These are phyloP conservation scores for Melastoma malabathricum DNA, from an alignment of 345 rosid species.

Conservation along the genomic window DNA sequence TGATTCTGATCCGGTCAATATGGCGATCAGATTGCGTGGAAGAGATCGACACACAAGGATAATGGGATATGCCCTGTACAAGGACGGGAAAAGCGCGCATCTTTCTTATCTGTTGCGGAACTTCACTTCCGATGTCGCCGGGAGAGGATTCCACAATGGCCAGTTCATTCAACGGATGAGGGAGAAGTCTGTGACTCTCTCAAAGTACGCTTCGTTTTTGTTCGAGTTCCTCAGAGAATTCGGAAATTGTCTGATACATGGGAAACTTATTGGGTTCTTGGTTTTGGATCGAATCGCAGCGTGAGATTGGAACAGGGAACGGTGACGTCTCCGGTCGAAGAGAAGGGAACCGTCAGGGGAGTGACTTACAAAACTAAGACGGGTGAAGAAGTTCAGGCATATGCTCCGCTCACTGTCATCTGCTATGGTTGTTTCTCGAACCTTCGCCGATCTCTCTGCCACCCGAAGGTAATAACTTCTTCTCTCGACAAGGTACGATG, in stretches of 20 bases:
- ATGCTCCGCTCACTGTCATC: constrained; percentile 26
- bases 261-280: neutral
- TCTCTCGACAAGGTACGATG: no score
- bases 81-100: constrained; percentile 23
- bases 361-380: constrained; percentile 22
- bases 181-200: constrained; percentile 34
- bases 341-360: constrained; percentile 22
- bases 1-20: neutral
- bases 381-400: constrained; percentile 15
- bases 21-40: constrained; percentile 28
- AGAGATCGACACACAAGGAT: constrained; percentile 34
- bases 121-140: constrained; percentile 22
- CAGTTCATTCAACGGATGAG: constrained; percentile 44
- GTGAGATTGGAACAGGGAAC: constrained; percentile 38
- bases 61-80: constrained; percentile 33
- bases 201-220: constrained; percentile 19
- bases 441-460: constrained; percentile 26
- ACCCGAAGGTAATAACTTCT: constrained; percentile 15
- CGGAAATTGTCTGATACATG: neutral
- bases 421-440: constrained; percentile 32
- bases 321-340: constrained; percentile 22
- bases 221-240: neutral
- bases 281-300: constrained; percentile 13
- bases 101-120: constrained; percentile 29
- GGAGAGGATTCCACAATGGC: constrained; percentile 41